Percentiles rank a stretch among this genome's conserved stretches.
Evolutionary conservation across 768 basidiomycete genomes (phyloP).

Genomic region (Lentinula sp.): DNA sequence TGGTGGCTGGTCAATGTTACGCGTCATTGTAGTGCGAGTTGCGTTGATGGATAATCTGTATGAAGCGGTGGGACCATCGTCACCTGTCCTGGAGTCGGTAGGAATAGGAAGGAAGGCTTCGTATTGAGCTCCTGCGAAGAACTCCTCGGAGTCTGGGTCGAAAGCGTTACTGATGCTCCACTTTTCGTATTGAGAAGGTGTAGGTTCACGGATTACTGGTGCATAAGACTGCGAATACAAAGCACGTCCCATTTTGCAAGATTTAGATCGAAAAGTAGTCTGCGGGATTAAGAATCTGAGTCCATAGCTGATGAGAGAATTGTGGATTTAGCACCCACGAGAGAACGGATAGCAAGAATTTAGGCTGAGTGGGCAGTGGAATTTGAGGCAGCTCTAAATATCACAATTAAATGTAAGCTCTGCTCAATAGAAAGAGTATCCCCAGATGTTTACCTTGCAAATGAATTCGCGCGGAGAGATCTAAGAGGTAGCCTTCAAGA

Average conservation of each 20-base stretch:
- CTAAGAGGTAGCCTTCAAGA: too few species aligned
- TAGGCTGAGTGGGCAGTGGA: background rate
- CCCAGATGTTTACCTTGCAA: background rate
- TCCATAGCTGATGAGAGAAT: background rate
- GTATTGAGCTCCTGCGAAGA: constrained; percentile 56
- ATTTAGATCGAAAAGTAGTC: background rate
- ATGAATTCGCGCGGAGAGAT: too few species aligned
- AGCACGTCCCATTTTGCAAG: constrained; percentile 48
- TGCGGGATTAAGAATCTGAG: background rate
- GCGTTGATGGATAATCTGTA: background rate
- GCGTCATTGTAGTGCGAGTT: background rate
- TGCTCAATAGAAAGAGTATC: background rate
- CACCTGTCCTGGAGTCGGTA: background rate
- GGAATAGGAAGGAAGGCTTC: constrained; percentile 48
- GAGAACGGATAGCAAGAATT: background rate
- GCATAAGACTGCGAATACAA: constrained; percentile 45
- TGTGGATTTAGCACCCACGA: background rate
- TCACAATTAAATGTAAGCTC: background rate
- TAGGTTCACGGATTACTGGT: background rate
- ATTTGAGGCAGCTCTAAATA: background rate
- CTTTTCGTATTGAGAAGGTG: constrained; percentile 32
- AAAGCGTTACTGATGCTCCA: constrained; percentile 66
- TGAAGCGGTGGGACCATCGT: background rate
- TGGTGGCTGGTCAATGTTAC: background rate
- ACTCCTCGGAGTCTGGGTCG: constrained; percentile 79